These are phyloP conservation scores for Coniella lustricola DNA, from an alignment of 2,329 filamentous ascomycete species.

Conservation along the genomic window DNA sequence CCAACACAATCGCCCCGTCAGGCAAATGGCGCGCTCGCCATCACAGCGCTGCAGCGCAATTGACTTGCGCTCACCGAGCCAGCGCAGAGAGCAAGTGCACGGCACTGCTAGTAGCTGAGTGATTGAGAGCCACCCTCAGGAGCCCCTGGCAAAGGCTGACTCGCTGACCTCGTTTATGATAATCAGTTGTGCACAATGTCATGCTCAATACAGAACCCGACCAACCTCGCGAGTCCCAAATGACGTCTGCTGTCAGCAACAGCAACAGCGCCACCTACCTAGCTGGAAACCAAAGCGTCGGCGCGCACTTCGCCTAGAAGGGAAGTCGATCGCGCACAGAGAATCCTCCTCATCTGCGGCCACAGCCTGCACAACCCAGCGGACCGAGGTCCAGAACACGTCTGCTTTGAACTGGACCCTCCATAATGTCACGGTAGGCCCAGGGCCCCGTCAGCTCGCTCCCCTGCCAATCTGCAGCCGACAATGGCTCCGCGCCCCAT, in stretches of 20 bases:
- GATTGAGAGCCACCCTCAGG: too few relatives aligned
- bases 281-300: not conserved
- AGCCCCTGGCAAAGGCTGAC: not conserved
- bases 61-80: too few relatives aligned
- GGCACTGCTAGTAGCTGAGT: too few relatives aligned
- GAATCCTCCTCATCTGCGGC: conserved; percentile 7
- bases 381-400: conserved; percentile 12
- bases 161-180: too few relatives aligned
- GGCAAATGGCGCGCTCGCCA: too few relatives aligned
- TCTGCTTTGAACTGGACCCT: too few relatives aligned
- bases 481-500: not conserved
- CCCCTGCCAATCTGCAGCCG: conserved; percentile 4
- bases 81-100: too few relatives aligned
- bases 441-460: not conserved
- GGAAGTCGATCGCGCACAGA: conserved; percentile 16
- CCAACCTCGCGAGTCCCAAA: not conserved
- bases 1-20: too few relatives aligned
- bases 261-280: too few relatives aligned
- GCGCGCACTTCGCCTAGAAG: conserved; percentile 10
- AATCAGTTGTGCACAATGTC: too few relatives aligned
- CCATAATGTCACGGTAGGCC: not conserved
- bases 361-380: conserved; percentile 1
- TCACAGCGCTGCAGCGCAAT: too few relatives aligned
- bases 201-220: too few relatives aligned
- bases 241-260: not conserved